Percentiles rank a stretch among this genome's conserved stretches.
Evolutionary conservation across 2,329 filamentous ascomycete genomes (phyloP).

Genomic region (Aspergillus viridinutans): DNA sequence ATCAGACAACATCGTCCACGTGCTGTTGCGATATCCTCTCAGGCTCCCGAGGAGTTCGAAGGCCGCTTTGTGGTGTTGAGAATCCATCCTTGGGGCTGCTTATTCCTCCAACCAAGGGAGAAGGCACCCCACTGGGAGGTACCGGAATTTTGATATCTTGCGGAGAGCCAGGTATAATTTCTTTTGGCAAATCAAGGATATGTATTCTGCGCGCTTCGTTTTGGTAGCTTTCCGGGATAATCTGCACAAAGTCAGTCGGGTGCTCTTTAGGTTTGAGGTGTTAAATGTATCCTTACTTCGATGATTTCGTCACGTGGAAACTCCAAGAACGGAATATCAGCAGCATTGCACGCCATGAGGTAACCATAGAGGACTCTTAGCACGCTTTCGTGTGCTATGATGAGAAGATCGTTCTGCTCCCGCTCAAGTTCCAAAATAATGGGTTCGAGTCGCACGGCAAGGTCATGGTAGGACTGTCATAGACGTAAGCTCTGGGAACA

Average conservation of each 20-base stretch:
- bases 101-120: constrained; percentile 41
- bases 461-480: constrained; percentile 85
- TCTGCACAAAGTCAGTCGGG: constrained; percentile 44
- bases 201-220: constrained; percentile 90
- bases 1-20: constrained; percentile 42
- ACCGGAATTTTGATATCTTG: constrained; percentile 78
- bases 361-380: constrained; percentile 95
- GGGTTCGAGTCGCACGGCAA: constrained; percentile 94
- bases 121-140: constrained; percentile 52
- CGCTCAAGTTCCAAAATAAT: constrained; percentile 96
- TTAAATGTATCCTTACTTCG: constrained; percentile 53
- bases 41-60: constrained; percentile 40
- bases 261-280: not conserved
- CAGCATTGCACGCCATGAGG: constrained; percentile 95
- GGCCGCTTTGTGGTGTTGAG: constrained; percentile 42
- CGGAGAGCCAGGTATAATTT: constrained; percentile 71
- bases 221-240: constrained; percentile 95
- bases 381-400: constrained; percentile 98
- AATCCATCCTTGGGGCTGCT: constrained; percentile 37
- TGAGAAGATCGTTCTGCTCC: constrained; percentile 94
- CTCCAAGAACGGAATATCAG: constrained; percentile 85
- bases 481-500: not conserved
- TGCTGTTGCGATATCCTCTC: constrained; percentile 43
- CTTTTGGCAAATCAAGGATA: constrained; percentile 64
- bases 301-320: constrained; percentile 98